Base-by-base conservation (phyloP, 202 grass and related monocot genomes). In the Hordeum pubiflorum region DNA sequence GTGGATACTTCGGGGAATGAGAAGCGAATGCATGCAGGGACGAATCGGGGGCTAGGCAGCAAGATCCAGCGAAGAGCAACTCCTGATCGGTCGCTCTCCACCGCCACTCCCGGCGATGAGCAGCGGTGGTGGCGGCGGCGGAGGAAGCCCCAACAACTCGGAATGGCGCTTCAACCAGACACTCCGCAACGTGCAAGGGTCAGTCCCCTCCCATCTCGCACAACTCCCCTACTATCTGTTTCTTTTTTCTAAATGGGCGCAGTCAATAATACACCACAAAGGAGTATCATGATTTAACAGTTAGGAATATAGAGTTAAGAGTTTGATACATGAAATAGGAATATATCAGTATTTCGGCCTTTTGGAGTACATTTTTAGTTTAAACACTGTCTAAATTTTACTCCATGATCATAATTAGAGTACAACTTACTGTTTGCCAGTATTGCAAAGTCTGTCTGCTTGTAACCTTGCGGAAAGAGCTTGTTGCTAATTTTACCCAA, bases 161-260 rank as follows among this genome's bases (percentile, higher is more conserved):
- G 91, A 94, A 75, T 89, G 91, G 91, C 79, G 89, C 33, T 94
- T 94, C 81, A 94, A 94, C 55, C 89, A 94, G 76, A 94, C 91
- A 22, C 89, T 91, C 33, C 79, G 83, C 43, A 94, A 89, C 57
- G 91, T 94, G 55, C 91, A 94, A 85, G 89, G 91, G 91, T 94
- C 66, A 82, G 86, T 38, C 8, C 32, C 48, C 22, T 69, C 29
- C 29, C 31, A 1, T 63, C 58, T 66, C 43, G 20, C 27, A 15
- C 3, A 66, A 52, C 10, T 75, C 27, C n/a, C 46, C 6, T 69
- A 6, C 34, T 9, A 63, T 83, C 38, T 78, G 31, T 43, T 72
- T 57, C 10, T 60, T 50, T 44, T 22, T 50, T 50, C 40, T 67
- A 58, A 32, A 58, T 74, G 10, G 20, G 15, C 44, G 14, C 13